phyloP scores from a whole-genome alignment of 805 yeast genomes.

The Maudiozyma pseudohumilis region DNA sequence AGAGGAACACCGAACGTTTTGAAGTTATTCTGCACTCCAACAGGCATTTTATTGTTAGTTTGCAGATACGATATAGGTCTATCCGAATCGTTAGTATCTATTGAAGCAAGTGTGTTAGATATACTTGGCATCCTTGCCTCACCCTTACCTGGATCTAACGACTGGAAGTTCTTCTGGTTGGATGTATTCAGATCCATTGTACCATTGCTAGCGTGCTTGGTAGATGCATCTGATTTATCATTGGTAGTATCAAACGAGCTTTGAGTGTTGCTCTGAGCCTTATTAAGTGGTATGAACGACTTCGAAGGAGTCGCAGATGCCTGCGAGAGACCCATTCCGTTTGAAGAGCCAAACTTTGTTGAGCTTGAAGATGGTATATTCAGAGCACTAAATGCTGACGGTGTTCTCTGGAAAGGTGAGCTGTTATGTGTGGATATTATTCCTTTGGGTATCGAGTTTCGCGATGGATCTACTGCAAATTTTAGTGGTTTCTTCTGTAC shows the following conservation, averaged over 20 bases:
- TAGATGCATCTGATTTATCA: background rate
- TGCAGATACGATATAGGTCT: constrained; percentile 28
- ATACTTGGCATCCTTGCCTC: constrained; percentile 19
- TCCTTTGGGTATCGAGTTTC: constrained; percentile 26
- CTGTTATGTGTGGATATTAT: constrained; percentile 28
- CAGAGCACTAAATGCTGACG: constrained; percentile 1
- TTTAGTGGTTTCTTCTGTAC: constrained; percentile 19
- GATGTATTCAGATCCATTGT: background rate
- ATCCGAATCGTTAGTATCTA: constrained; percentile 17
- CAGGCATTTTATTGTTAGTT: constrained; percentile 27
- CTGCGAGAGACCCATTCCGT: background rate
- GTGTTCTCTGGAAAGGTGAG: constrained; percentile 21
- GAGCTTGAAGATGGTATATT: constrained; percentile 4
- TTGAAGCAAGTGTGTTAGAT: constrained; percentile 17
- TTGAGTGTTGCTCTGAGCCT: background rate
- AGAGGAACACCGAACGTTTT: constrained; percentile 76
- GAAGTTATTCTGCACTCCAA: constrained; percentile 30
- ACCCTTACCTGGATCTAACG: constrained; percentile 25
- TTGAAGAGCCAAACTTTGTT: constrained; percentile 4
- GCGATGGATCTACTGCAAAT: constrained; percentile 23
- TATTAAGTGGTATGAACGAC: constrained; percentile 2
- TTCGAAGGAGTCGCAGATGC: background rate
- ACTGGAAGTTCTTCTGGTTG: constrained; percentile 6
- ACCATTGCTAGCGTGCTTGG: background rate
- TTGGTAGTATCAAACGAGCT: background rate